These are phyloP conservation scores for Hemerocallis citrina DNA, from an alignment of 106 monocot species.

Conservation along the genomic window DNA sequence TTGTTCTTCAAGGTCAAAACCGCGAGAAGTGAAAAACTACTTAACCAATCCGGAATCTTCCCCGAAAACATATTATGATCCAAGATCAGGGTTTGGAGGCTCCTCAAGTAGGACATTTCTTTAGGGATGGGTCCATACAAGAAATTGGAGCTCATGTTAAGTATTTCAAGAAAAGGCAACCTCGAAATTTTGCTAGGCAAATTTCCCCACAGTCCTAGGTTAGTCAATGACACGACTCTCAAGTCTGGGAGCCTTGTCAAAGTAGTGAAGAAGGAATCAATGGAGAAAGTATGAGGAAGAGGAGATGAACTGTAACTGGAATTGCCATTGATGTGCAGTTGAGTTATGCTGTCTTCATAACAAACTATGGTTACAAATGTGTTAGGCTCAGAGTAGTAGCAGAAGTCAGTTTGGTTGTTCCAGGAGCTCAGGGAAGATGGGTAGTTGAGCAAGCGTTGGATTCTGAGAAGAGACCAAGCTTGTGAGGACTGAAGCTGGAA, in stretches of 20 bases:
- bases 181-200: conserved; percentile 69
- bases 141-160: conserved; percentile 87
- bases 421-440: conserved; percentile 47
- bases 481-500: conserved; percentile 80
- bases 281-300: conserved; percentile 59
- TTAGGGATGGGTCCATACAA: conserved; percentile 56
- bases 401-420: conserved; percentile 61
- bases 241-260: conserved; percentile 69
- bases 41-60: conserved; percentile 41
- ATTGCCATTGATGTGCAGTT: conserved; percentile 66
- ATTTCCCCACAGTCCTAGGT: conserved; percentile 81
- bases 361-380: conserved; percentile 57
- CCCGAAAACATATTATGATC: conserved; percentile 70
- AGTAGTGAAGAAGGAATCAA: conserved; percentile 86
- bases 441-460: conserved; percentile 57
- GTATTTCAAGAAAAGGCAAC: conserved; percentile 59
- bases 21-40: conserved; percentile 31
- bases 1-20: conserved; percentile 75
- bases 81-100: conserved; percentile 76
- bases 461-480: conserved; percentile 70
- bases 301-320: conserved; percentile 19
- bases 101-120: conserved; percentile 37
- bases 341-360: conserved; percentile 83
- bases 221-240: conserved; percentile 72
- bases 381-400: conserved; percentile 51